Base-by-base conservation (phyloP, 192 early-diverging fungal species). In the Rhizophagus clarus region DNA sequence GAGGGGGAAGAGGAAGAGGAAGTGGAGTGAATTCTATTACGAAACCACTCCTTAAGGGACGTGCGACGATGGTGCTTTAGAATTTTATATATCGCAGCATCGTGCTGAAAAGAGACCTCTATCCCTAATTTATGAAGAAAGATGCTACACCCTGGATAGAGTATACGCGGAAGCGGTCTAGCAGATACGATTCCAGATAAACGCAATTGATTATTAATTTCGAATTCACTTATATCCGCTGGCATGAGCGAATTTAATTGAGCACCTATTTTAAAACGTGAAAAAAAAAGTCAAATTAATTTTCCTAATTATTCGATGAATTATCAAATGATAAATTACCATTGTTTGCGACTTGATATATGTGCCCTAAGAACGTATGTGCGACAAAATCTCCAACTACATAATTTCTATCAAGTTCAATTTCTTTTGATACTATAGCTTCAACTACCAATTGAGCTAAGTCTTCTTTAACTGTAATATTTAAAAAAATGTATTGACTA, bases 141-240 rank as follows among this genome's bases (percentile, higher is more conserved):
- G 4, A 72, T 49, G 28, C 71, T 72, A 26, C 71, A 72, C 0
- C 71, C 45, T 15, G 71, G 71, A 49, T 72, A 72, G 14, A 72
- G 45, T 51, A 72, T 72, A 24, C 71, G 24, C 8, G 71, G 71
- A 28, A 72, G 26, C 7, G 71, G 71, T 9, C 71, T 22, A 2
- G 71, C 71, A 1, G 71, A 72, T 28, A 72, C 71, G 11, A 72
- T 72, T 51, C 71, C 71, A 14, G 71, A 72, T 51, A 72, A 51
- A 4, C 71, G 71, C 15, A 72, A 72, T 72, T 47, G n/a, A 5
- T 72, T 72, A 12, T 37, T 49, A 11, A 42, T 51, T 11, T 72
- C 71, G 24, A 72, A 72, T 29, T 72, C 71, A 3, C 24, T 22
- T 8, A 72, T 51, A 1, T 72, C 71, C 0, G 71, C 71, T 2